These are phyloP conservation scores for Ogataea minuta DNA, from an alignment of 805 yeast species.

Conservation along the genomic window DNA sequence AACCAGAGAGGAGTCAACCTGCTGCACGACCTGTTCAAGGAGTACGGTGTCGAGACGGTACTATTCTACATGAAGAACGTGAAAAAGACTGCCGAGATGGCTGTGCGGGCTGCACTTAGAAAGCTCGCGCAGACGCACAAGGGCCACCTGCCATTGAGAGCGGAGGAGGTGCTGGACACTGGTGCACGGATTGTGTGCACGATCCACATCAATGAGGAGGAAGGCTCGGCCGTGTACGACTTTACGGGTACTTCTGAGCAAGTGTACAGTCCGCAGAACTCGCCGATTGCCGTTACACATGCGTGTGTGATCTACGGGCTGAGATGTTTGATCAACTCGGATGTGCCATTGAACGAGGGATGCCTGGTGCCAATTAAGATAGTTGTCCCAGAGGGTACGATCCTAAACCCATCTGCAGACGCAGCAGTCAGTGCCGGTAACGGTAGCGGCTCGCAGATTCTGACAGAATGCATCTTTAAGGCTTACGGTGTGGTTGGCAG, in stretches of 20 bases:
- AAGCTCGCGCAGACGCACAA: constrained; percentile 41
- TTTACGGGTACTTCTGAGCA: constrained; percentile 55
- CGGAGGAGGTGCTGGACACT: constrained; percentile 54
- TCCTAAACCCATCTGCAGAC: constrained; percentile 42
- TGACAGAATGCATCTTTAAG: constrained; percentile 78
- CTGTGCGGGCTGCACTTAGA: constrained; percentile 37
- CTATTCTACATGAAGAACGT: constrained; percentile 47
- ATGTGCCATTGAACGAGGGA: constrained; percentile 58
- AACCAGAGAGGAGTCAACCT: constrained; percentile 51
- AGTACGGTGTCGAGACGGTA: constrained; percentile 43
- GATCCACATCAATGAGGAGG: constrained; percentile 40
- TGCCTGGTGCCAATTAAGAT: constrained; percentile 37
- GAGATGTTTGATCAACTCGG: constrained; percentile 47
- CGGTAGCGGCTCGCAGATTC: constrained; percentile 81
- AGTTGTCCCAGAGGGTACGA: constrained; percentile 35
- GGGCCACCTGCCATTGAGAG: constrained; percentile 37
- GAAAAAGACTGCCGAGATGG: constrained; percentile 46
- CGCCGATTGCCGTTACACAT: constrained; percentile 53
- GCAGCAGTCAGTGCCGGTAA: constrained; percentile 48
- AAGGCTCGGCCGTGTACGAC: constrained; percentile 49
- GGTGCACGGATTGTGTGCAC: constrained; percentile 49
- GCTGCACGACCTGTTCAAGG: constrained; percentile 41
- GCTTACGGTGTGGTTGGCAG: constrained; percentile 85
- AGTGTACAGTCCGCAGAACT: constrained; percentile 52
- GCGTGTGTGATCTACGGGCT: constrained; percentile 56